A percentile compares a stretch with the other conserved stretches of the same genome.
phyloP scores from a whole-genome alignment of 179 eudicot species.

The Carnegiea gigantea region DNA sequence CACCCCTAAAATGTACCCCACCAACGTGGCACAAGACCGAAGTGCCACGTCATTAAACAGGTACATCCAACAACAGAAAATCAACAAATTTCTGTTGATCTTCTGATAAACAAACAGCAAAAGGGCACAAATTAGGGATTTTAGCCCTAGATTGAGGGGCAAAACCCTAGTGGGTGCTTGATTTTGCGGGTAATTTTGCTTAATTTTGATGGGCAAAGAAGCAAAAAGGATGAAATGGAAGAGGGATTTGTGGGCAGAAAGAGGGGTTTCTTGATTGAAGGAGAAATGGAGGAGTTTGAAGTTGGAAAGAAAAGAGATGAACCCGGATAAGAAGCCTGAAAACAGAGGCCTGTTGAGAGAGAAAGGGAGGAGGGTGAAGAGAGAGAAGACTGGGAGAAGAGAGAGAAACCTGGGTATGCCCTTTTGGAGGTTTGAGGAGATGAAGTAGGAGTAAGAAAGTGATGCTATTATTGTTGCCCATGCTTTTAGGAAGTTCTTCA shows the following conservation, averaged over 20 bases:
- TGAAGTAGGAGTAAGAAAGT: slow-evolving; percentile 1
- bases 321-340: not conserved
- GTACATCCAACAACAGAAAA: slow-evolving; percentile 2
- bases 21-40: not conserved
- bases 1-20: not conserved
- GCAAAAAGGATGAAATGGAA: not conserved
- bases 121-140: not conserved
- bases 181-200: not conserved
- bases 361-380: slow-evolving; percentile 12
- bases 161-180: not conserved
- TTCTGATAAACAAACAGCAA: not conserved
- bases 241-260: not conserved
- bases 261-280: slow-evolving; percentile 2
- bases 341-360: not conserved
- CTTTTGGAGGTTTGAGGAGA: not conserved
- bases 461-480: not conserved
- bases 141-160: not conserved
- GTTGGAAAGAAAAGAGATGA: not conserved
- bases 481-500: not conserved
- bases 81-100: not conserved
- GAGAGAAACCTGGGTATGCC: not conserved
- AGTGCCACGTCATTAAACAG: slow-evolving; percentile 3
- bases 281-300: slow-evolving; percentile 7
- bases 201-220: not conserved
- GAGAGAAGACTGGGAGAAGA: slow-evolving; percentile 5